A percentile compares a stretch with the other conserved stretches of the same genome.
These are phyloP conservation scores for Mesembryanthemum crystallinum DNA, from an alignment of 148 eudicot species.

Conservation along the genomic window DNA sequence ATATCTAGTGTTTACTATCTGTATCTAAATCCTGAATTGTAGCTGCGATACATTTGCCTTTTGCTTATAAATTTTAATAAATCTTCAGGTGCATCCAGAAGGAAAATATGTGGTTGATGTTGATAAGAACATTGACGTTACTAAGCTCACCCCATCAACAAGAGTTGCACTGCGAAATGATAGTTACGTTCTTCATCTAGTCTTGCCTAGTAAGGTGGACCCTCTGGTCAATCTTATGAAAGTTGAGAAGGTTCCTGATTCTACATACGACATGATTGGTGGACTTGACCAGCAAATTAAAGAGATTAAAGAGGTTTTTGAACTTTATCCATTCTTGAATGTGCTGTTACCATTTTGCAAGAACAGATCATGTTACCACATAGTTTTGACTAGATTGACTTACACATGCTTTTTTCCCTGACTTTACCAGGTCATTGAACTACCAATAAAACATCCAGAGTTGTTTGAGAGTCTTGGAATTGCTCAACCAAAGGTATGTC, in stretches of 20 bases:
- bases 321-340: neutral
- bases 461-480: slow-evolving; percentile 85
- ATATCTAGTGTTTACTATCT: neutral
- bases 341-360: neutral
- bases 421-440: slow-evolving; percentile 63
- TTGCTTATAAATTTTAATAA: neutral
- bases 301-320: slow-evolving; percentile 76
- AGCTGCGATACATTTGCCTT: neutral
- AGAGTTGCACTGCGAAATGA: slow-evolving; percentile 78
- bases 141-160: slow-evolving; percentile 74
- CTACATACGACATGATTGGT: slow-evolving; percentile 82
- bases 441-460: slow-evolving; percentile 78
- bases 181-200: slow-evolving; percentile 71
- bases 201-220: slow-evolving; percentile 80
- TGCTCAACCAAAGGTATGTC: slow-evolving; percentile 74
- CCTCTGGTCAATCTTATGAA: slow-evolving; percentile 83
- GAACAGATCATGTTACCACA: neutral
- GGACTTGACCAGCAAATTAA: slow-evolving; percentile 85
- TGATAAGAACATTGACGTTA: slow-evolving; percentile 69
- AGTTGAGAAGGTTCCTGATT: slow-evolving; percentile 84
- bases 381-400: neutral
- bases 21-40: neutral
- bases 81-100: slow-evolving; percentile 71
- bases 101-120: slow-evolving; percentile 81
- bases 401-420: neutral